Percentiles rank a stretch among this genome's conserved stretches.
These are phyloP conservation scores for Claviceps purpurea DNA, from an alignment of 2,329 filamentous ascomycete species.

Conservation along the genomic window DNA sequence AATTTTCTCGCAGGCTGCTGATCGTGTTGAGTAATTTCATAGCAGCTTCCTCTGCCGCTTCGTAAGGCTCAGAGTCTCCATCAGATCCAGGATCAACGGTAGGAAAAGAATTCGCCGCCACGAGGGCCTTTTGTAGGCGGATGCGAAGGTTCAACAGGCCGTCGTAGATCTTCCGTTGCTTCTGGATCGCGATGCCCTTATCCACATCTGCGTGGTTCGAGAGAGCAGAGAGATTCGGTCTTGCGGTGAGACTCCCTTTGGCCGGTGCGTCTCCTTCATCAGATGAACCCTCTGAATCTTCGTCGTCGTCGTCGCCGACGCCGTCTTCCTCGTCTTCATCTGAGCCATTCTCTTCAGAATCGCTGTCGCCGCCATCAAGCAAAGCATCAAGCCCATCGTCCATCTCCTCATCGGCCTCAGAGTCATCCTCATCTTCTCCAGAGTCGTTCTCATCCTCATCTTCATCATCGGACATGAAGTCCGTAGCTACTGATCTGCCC, in stretches of 20 bases:
- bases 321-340: constrained; percentile 22
- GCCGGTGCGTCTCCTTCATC: constrained; percentile 14
- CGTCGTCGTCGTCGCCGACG: constrained; percentile 20
- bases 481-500: constrained; percentile 36
- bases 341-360: constrained; percentile 21
- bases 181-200: constrained; percentile 77
- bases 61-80: constrained; percentile 41
- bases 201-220: constrained; percentile 46
- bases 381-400: constrained; percentile 24
- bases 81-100: constrained; percentile 26
- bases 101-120: constrained; percentile 64
- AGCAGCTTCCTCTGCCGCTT: constrained; percentile 73
- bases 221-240: constrained; percentile 16
- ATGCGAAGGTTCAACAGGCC: constrained; percentile 81
- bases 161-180: constrained; percentile 77
- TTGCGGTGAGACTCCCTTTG: constrained; percentile 18
- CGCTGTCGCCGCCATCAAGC: constrained; percentile 17
- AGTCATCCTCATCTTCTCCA: constrained; percentile 21
- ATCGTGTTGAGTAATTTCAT: constrained; percentile 75
- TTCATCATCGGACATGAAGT: constrained; percentile 41
- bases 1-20: constrained; percentile 51
- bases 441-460: constrained; percentile 24
- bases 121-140: constrained; percentile 79
- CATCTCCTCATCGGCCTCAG: constrained; percentile 24
- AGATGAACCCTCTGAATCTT: constrained; percentile 18